phyloP scores from a whole-genome alignment of 345 rosid genomes.

The Litchi chinensis region DNA sequence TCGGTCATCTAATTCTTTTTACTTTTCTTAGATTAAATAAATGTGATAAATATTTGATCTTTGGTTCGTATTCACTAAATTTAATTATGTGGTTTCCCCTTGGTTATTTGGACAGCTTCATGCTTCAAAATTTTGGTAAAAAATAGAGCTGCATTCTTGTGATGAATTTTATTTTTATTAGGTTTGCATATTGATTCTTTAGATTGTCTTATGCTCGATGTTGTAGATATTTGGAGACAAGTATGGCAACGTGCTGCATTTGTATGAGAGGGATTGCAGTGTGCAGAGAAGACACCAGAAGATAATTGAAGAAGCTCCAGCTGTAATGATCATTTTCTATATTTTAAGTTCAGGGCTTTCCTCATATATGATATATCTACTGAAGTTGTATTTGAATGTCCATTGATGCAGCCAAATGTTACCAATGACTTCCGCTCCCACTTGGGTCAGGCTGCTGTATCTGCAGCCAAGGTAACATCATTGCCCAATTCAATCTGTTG shows the following conservation, averaged over 20 bases:
- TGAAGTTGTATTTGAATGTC: conserved; percentile 32
- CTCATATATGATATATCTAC: conserved; percentile 22
- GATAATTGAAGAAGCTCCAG: conserved; percentile 99
- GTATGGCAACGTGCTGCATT: conserved; percentile 72
- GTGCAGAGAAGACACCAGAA: conserved; percentile 97
- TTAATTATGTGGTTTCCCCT: background rate
- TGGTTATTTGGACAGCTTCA: conserved; percentile 4
- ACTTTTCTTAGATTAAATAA: background rate
- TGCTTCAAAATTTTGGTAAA: conserved; percentile 8
- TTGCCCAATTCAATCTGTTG: conserved; percentile 19
- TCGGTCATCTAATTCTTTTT: background rate
- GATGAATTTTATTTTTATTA: conserved; percentile 17
- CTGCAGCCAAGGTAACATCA: conserved; percentile 80
- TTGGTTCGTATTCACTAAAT: background rate
- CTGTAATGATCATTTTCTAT: conserved; percentile 55
- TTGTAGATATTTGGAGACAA: conserved; percentile 86
- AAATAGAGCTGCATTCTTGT: background rate
- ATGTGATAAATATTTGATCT: background rate
- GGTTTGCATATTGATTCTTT: conserved; percentile 16
- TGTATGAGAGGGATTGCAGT: conserved; percentile 94
- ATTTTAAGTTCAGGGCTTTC: conserved; percentile 30
- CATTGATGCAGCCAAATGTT: conserved; percentile 78
- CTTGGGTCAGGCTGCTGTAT: conserved; percentile 87
- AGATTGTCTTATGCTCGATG: conserved; percentile 17
- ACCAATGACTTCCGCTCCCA: conserved; percentile 59